Base-by-base conservation (phyloP, 176 grass and related monocot genomes). In the Raddia guianensis region DNA sequence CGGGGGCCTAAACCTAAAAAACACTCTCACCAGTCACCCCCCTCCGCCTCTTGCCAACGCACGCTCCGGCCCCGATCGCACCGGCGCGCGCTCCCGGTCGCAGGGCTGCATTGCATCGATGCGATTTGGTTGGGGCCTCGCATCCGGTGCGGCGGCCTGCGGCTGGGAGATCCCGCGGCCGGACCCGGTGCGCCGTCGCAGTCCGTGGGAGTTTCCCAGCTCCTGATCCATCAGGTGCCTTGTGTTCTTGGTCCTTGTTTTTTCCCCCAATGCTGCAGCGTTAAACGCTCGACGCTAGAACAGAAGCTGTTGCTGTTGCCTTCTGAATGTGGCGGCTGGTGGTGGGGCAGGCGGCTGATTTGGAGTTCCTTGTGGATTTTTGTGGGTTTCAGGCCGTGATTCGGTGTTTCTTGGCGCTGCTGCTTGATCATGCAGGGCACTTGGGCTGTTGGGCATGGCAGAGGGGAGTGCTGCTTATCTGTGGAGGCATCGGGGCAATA, bases 81-180 rank as follows among this genome's bases (percentile, higher is more conserved):
- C 37, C 37, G 37, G 37, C 37, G 37, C 37, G 37, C 37, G 37
- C 37, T 40, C 37, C 37, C 37, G 2, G 2, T 40, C 4, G 37
- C 37, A 40, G 37, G 37, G 4, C 4, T 40, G 86, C 73, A 40
- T 40, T 40, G 86, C 73, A 58, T 71, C 86, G 74, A 83, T 88
- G 79, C 80, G 80, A 83, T 78, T 73, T 74, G 67, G 42, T 60
- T 35, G 59, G 73, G 66, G 59, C 66, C 20, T 77, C 80, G 66
- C 86, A 42, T 82, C 67, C 66, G 67, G 80, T 78, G 86, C 60
- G 61, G 59, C 66, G 80, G 59, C 71, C 56, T 61, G 78, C 76
- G 62, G 48, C 57, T 74, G 58, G 69, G 49, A 70, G 77, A 35
- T 59, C 54, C 68, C 68, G 83, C 72, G 34, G 53, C 63, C 37